Conservation (phyloP, 1,284 basidiomycete species). For the Tremellales sp. region DNA sequence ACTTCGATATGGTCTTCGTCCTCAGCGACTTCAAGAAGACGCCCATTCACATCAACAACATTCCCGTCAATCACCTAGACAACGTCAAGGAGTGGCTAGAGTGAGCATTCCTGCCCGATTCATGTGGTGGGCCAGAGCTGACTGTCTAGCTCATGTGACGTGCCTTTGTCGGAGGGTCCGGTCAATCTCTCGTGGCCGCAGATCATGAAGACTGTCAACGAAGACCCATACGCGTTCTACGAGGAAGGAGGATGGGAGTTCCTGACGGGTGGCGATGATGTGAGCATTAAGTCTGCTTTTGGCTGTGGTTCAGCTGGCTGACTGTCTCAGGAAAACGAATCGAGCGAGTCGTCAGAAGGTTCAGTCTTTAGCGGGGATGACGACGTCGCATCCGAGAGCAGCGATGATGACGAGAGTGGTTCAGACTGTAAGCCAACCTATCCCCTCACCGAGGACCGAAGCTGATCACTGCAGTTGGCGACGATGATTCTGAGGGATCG, state of each 20-base stretch:
- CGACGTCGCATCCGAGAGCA: slow-evolving; percentile 29
- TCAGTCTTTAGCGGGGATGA: slow-evolving; percentile 62
- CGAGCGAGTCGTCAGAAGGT: slow-evolving; percentile 66
- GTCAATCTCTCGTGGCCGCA: slow-evolving; percentile 98
- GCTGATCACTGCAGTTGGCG: slow-evolving; percentile 55
- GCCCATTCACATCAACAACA: slow-evolving; percentile 92
- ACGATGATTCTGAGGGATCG: slow-evolving; percentile 60
- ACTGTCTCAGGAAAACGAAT: slow-evolving; percentile 55
- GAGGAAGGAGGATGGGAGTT: slow-evolving; percentile 92
- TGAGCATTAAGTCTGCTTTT: slow-evolving; percentile 49
- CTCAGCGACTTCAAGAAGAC: slow-evolving; percentile 92
- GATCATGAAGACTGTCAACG: slow-evolving; percentile 97
- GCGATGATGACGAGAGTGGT: slow-evolving; percentile 55
- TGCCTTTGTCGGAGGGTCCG: slow-evolving; percentile 90
- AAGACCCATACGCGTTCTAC: slow-evolving; percentile 95
- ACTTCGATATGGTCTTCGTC: slow-evolving; percentile 95
- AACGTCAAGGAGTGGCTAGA: slow-evolving; percentile 99
- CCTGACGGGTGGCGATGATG: slow-evolving; percentile 67
- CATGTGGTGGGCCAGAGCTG: neutral
- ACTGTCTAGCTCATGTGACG: slow-evolving; percentile 81
- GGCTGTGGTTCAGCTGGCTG: neutral
- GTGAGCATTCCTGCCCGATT: slow-evolving; percentile 53
- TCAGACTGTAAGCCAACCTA: slow-evolving; percentile 48
- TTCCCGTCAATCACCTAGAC: slow-evolving; percentile 83
- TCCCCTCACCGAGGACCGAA: slow-evolving; percentile 16